Conservation (phyloP, 352 stramenopile species). For the Globisporangium radiosum region DNA sequence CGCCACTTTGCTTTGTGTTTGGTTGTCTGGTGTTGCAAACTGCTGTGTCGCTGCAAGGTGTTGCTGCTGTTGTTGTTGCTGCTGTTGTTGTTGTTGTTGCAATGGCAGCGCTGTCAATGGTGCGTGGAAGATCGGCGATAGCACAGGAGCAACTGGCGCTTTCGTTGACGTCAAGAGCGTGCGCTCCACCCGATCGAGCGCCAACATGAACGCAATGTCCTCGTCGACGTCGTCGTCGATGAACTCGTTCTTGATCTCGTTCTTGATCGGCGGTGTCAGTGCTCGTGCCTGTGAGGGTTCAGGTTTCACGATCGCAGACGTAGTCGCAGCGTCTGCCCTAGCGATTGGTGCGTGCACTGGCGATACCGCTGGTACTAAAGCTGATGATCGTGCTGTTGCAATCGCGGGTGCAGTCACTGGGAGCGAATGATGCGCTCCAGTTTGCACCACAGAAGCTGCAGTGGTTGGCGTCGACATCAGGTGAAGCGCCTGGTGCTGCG, state of each 20-base stretch:
- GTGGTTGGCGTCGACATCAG: too few species aligned
- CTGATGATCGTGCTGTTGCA: too few species aligned
- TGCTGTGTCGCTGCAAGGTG: too few species aligned
- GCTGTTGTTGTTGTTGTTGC: background rate
- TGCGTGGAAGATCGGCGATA: background rate
- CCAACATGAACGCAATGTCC: slow-evolving; percentile 57
- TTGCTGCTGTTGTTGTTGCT: background rate
- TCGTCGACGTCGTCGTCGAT: slow-evolving; percentile 60
- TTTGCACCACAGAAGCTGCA: too few species aligned
- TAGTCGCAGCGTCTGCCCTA: background rate
- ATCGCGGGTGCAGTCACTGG: too few species aligned
- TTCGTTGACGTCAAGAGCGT: slow-evolving; percentile 31
- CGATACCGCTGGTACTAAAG: too few species aligned
- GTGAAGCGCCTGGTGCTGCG: too few species aligned
- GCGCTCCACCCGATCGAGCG: slow-evolving; percentile 57
- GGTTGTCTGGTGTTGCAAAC: too few species aligned
- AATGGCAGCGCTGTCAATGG: background rate
- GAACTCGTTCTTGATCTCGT: slow-evolving; percentile 44
- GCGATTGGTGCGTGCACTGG: too few species aligned
- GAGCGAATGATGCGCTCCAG: too few species aligned
- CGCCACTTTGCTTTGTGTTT: too few species aligned
- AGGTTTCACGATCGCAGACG: too few species aligned
- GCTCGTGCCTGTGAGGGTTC: background rate
- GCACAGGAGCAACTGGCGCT: background rate
- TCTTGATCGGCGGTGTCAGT: slow-evolving; percentile 3